phyloP scores from a whole-genome alignment of 768 basidiomycete genomes.

The Ramaria sp. region DNA sequence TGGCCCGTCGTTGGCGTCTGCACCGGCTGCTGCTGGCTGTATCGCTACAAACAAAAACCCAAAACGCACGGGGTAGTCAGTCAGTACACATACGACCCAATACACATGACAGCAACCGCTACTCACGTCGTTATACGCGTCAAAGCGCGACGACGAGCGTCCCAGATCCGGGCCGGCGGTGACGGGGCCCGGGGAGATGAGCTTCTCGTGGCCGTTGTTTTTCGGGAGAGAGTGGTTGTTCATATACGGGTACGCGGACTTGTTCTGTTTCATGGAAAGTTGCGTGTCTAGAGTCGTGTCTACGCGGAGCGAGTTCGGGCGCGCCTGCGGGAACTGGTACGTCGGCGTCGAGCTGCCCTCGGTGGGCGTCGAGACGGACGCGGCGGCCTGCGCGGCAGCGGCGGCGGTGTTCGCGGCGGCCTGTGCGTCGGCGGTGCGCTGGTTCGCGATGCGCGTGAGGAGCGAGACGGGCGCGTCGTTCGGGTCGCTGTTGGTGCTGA shows the following conservation, averaged over 20 bases:
- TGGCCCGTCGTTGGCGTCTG: conserved; percentile 2
- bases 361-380: conserved; percentile 6
- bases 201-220: conserved; percentile 41
- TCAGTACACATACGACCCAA: too few species aligned
- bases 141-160: conserved; percentile 54
- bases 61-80: too few species aligned
- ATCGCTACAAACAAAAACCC: conserved; percentile 8
- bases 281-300: conserved; percentile 54
- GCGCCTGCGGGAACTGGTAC: conserved; percentile 2
- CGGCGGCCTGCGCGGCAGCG: conserved; percentile 19
- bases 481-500: conserved; percentile 70
- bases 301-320: conserved; percentile 42
- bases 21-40: conserved; percentile 3
- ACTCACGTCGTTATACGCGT: conserved; percentile 59
- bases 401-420: conserved; percentile 25
- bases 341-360: conserved; percentile 2
- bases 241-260: conserved; percentile 70
- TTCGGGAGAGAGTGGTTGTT: conserved; percentile 32
- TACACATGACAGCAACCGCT: too few species aligned
- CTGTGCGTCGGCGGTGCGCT: conserved; percentile 42
- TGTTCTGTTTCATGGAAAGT: conserved; percentile 61
- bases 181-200: conserved; percentile 68
- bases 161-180: conserved; percentile 83
- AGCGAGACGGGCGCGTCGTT: conserved; percentile 62
- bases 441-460: conserved; percentile 64